A percentile compares a stretch with the other conserved stretches of the same genome.
Conservation (phyloP, 768 basidiomycete genomes). For the Pisolithus tinctorius region DNA sequence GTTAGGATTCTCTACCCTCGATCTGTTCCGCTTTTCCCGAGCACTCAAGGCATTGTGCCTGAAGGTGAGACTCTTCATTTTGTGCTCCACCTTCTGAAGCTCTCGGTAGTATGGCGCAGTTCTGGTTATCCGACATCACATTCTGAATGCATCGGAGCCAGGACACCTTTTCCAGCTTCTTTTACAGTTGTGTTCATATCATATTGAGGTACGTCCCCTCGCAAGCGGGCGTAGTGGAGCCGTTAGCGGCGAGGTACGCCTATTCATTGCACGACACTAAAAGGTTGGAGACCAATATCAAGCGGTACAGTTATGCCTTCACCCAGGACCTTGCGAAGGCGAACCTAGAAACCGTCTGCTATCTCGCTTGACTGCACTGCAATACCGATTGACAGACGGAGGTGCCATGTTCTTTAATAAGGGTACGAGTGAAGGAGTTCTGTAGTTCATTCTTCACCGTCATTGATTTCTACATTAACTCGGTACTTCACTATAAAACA, state of each 20-base stretch:
- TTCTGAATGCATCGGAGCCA: slow-evolving; percentile 44
- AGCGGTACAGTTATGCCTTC: slow-evolving; percentile 50
- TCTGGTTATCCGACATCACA: slow-evolving; percentile 60
- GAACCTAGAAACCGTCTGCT: slow-evolving; percentile 33
- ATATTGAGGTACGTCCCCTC: slow-evolving; percentile 65
- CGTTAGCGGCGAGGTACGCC: slow-evolving; percentile 67
- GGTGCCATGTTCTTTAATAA: slow-evolving; percentile 65
- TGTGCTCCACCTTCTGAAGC: neutral
- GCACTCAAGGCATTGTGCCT: slow-evolving; percentile 51
- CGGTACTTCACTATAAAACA: neutral
- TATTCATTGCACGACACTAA: neutral
- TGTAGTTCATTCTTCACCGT: slow-evolving; percentile 29
- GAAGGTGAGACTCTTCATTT: slow-evolving; percentile 34
- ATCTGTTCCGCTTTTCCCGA: slow-evolving; percentile 52
- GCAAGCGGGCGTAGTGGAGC: slow-evolving; percentile 71
- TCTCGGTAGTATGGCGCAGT: slow-evolving; percentile 42
- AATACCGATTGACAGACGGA: slow-evolving; percentile 65
- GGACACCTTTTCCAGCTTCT: slow-evolving; percentile 56
- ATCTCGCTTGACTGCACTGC: slow-evolving; percentile 50
- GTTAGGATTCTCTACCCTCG: slow-evolving; percentile 51
- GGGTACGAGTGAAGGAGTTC: slow-evolving; percentile 60
- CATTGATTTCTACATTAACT: neutral
- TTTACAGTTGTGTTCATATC: slow-evolving; percentile 58
- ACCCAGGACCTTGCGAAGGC: slow-evolving; percentile 41
- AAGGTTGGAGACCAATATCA: neutral